Base-by-base conservation (phyloP, 805 yeast genomes). In the Torulaspora maleeae region DNA sequence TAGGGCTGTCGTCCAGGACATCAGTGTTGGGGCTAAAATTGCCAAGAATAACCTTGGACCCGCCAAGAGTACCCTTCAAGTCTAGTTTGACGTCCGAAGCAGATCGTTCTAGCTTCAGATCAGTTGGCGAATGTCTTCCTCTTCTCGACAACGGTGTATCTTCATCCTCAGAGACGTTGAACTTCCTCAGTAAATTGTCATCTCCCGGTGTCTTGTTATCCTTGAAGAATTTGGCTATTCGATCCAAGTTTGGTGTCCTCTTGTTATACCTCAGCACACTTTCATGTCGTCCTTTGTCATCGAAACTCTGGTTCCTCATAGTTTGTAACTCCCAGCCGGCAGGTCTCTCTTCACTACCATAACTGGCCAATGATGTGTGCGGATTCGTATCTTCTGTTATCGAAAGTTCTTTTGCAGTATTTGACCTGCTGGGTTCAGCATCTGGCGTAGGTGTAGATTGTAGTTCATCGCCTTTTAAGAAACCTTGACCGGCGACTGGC, bases 171-270 rank as follows among this genome's bases (percentile, higher is more conserved):
- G 52, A 41, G 12, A 47, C 37, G 28, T 50, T 42, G 17, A 50
- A 47, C 33, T 46, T 49, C 2, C 37, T 28, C 7, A 52, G 29
- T 4, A 53, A 32, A 16, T 45, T 51, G 13, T 44, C 48, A 25
- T 47, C 52, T 5, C 39, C 43, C 7, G 59, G 52, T 2, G 59
- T 48, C 22, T 43, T 52, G 17, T 51, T 50, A 3, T 41, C 44
- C 34, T 51, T 55, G 38, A 61, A 54, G 36, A 56, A 62, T 20
- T 53, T 53, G 3, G 58, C 52, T 25, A 62, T 51, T 35, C 55
- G 53, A 16, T 56, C 54, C 2, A 61, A 38, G 42, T 60, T 58
- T 3, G 65, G 67, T 7, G 67, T 59, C 17, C 57, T 53, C 36
- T 38, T 52, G 39, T 57, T 57, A 24, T 43, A 43, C 29, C 33